Evolutionary conservation across 495 filamentous ascomycete genomes (phyloP), one percentile per base, ranked within the genome.

Genomic region (Hypoxylon perforatum): DNA sequence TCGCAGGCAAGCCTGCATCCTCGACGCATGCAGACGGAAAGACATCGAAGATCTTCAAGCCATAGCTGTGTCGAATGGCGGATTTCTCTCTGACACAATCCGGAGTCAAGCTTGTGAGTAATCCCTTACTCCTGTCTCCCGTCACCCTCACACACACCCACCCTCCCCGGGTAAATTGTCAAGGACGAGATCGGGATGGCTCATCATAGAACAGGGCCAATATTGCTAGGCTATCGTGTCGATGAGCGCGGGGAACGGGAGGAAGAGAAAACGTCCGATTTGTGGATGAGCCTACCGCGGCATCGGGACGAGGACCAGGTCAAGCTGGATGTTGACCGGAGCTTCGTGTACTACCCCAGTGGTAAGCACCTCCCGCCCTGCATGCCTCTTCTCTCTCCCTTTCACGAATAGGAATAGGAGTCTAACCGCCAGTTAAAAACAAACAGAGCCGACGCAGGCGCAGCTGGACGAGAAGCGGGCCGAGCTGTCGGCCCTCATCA

Each of bases 331-430:
- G 96, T 99, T 50, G 85, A 98, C 75, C 84, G 95, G 53, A 92
- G 94, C n/a, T 99, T 99, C 76, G 89, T 97, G 48, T 97, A 97
- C 79, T 99, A 99, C 76, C 95, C 95, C 25, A 81, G 86, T 62
- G 86, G 94, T 95, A 82, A 53, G 81, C 65, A 57, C 41, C 23
- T 28, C 28, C 39, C 46, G 30, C 51, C 39, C 18, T n/a, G 36
- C 59, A 49, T 63, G 56, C 69, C 61, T 28, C 25, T 28, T n/a
- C 25, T 28, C 25, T 28, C 25, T 28, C 25, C 7, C 25, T 28
- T 28, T 28, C 25, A 7, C 25, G 25, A 28, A 28, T 17, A 42
- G 14, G 3, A 15, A 14, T 61, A 63, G 57, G 46, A 44, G 57
- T 36, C 56, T 65, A 44, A 60, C 33, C 9, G 35, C 19, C 3